These are phyloP conservation scores for Klebsormidium nitens DNA, from an alignment of 139 green algal genomes.

Conservation along the genomic window DNA sequence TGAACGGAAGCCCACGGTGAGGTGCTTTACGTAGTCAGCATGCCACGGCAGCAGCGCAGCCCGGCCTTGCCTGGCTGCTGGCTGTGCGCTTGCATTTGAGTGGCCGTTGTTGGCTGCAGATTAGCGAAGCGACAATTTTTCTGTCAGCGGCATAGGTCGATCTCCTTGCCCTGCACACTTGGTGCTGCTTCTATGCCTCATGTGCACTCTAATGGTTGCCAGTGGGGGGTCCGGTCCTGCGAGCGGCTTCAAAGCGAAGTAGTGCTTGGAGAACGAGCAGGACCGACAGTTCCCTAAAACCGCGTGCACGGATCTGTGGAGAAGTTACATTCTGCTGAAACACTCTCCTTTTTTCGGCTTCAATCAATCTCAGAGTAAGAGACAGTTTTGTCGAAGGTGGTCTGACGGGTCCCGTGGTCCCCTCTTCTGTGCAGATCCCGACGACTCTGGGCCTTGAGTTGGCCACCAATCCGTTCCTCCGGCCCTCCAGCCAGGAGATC, in stretches of 20 bases:
- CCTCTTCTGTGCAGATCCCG: conserved; percentile 29
- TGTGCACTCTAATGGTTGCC: too few relatives aligned
- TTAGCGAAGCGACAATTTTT: neutral
- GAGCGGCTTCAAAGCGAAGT: too few relatives aligned
- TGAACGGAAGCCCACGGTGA: conserved; percentile 35
- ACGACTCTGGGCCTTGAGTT: conserved; percentile 24
- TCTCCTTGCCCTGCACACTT: too few relatives aligned
- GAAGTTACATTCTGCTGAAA: too few relatives aligned
- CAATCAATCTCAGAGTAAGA: too few relatives aligned
- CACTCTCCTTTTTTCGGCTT: too few relatives aligned
- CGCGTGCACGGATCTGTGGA: neutral
- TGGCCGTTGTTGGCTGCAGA: neutral
- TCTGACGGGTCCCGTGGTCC: too few relatives aligned
- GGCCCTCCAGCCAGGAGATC: conserved; percentile 20
- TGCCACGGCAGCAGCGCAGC: too few relatives aligned
- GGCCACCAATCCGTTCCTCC: conserved; percentile 38
- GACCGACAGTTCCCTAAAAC: neutral
- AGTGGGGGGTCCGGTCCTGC: too few relatives aligned
- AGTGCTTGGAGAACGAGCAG: too few relatives aligned
- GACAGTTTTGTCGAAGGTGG: too few relatives aligned
- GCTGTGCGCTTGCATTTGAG: neutral
- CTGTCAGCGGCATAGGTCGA: neutral
- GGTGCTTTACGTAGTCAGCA: neutral
- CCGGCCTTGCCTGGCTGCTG: neutral
- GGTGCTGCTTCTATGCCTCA: too few relatives aligned